Conservation (phyloP, 306 rosid species). For the Rosa lucieae region DNA sequence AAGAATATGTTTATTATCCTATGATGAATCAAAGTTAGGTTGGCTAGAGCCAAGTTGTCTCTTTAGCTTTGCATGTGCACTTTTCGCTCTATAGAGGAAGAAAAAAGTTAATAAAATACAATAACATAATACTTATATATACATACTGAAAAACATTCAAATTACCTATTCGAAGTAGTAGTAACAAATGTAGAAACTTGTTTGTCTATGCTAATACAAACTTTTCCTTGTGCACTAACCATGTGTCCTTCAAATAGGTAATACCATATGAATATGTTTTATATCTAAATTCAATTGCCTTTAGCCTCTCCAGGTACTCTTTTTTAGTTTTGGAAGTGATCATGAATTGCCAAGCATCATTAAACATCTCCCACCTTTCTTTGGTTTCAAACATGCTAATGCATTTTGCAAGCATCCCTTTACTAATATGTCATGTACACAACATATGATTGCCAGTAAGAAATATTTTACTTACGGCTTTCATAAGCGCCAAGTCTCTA, state of each 20-base stretch:
- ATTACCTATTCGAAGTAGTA: not conserved
- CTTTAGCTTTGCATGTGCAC: not conserved
- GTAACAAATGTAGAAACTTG: not conserved
- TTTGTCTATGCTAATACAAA: not conserved
- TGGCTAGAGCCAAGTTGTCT: not conserved
- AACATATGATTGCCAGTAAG: not conserved
- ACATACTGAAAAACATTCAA: not conserved
- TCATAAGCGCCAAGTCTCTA: not conserved
- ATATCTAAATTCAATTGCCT: not conserved
- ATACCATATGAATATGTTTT: not conserved
- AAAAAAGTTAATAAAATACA: not conserved
- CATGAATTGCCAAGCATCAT: not conserved
- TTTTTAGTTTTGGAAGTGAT: not conserved
- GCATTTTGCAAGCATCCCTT: not conserved
- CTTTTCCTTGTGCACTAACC: not conserved
- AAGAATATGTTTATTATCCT: not conserved
- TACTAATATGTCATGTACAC: not conserved
- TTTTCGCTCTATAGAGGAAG: not conserved
- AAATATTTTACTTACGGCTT: not conserved
- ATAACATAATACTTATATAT: not conserved
- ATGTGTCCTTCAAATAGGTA: not conserved
- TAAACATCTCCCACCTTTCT: not conserved
- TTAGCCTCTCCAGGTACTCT: not conserved
- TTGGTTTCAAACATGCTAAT: not conserved
- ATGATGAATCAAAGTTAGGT: not conserved